Conservation (phyloP, 2,329 filamentous ascomycete species). For the Verticillium longisporum region DNA sequence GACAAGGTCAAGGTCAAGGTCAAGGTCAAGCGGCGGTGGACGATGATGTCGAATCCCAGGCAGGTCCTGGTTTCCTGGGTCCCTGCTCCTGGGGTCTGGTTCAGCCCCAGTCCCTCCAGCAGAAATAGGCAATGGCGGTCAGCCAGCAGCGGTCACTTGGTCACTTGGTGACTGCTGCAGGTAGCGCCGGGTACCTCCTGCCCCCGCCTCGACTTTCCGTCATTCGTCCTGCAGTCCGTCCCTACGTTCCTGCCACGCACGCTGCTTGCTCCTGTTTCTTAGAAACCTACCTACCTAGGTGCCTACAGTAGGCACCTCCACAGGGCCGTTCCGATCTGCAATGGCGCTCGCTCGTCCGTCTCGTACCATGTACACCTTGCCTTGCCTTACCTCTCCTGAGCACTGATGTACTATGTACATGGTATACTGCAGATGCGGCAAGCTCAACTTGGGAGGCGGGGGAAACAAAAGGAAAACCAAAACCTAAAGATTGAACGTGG, state of each 20-base stretch:
- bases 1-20: conserved; percentile 5
- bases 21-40: conserved; percentile 3
- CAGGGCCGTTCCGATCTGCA: no score
- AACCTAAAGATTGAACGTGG: background rate
- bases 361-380: no score
- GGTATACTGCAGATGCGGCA: no score
- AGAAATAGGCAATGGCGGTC: background rate
- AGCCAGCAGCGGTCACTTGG: background rate
- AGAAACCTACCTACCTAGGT: no score
- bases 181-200: background rate
- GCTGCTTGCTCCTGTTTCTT: background rate
- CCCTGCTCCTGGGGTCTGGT: background rate
- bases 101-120: background rate
- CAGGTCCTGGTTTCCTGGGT: background rate
- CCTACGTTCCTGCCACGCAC: background rate
- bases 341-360: background rate
- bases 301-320: no score
- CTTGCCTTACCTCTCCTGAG: no score
- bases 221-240: background rate
- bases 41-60: conserved; percentile 5
- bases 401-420: no score
- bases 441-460: no score
- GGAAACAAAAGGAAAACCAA: no score
- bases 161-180: background rate
- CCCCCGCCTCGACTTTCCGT: background rate